Base-by-base conservation (phyloP, 352 stramenopile species). In the Phytopythium oedochilum region DNA sequence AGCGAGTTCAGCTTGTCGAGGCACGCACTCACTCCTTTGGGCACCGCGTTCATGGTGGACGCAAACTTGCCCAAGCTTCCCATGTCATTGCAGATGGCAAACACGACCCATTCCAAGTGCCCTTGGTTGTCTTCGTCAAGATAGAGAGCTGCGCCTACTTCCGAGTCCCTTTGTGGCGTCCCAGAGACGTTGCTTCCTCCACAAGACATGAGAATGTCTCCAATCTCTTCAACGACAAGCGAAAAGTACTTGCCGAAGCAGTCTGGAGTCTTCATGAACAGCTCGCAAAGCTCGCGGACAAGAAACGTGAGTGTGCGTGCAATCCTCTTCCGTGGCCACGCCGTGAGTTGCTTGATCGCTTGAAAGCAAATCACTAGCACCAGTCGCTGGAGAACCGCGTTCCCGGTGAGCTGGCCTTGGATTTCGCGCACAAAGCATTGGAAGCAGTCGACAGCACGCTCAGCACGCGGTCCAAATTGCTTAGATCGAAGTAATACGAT, bases 241-340 rank as follows among this genome's bases (percentile, higher is more conserved):
- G 75, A 77, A 20, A 95, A 60, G 47, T 92, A 92, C 49, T 78
- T 86, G n/a, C 86, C 86, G 64, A 94, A 94, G 26, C 67, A 60
- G 12, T 92, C 80, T 0, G 76, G 58, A 0, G 53, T 75, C 31
- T 74, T 74, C 63, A 92, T 79, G 32, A 86, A 91, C 29, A 67
- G 57, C 12, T 91, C 79, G 53, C 83, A 92, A 14, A 64, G 56
- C 23, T 85, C 67, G 17, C 79, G 78, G 35, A 92, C 63, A n/a
- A 88, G 67, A 25, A 71, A 70, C 20, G 78, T 73, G 20, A 92
- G 57, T 8, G 60, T 60, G 17, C 49, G 64, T 23, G 60, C 63
- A 10, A 83, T 67, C 29, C 63, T 43, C 35, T 57, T 68, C 18
- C 66, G 55, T 48, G 62, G 70, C 31, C 56, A 71, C 42, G 52